phyloP scores from a whole-genome alignment of 306 rosid species.

The Cicer pinnatifidum region DNA sequence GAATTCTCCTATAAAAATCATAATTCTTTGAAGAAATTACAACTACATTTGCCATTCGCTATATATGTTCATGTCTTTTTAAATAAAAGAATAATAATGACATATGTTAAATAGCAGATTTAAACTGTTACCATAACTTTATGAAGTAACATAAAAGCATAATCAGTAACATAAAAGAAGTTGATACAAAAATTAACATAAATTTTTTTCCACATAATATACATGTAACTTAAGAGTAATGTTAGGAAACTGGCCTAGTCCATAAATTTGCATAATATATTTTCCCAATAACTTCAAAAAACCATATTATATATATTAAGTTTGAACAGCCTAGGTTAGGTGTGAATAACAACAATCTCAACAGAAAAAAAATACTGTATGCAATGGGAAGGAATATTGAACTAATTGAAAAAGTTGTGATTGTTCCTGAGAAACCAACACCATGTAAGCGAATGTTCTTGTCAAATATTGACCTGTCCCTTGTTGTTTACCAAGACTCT shows the following conservation, averaged over 20 bases:
- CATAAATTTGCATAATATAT: conserved; percentile 17
- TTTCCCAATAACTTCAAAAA: conserved; percentile 5
- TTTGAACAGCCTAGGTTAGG: neutral
- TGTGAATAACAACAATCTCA: conserved; percentile 4
- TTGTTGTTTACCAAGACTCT: conserved; percentile 62
- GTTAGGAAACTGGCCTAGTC: conserved; percentile 7
- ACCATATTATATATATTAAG: neutral
- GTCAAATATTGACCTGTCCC: conserved; percentile 61
- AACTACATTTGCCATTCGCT: no score
- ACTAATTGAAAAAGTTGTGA: conserved; percentile 54
- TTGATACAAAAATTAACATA: no score
- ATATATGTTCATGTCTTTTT: no score
- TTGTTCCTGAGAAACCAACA: conserved; percentile 48
- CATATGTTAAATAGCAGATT: no score
- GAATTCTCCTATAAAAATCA: no score
- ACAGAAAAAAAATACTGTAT: neutral
- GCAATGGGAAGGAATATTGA: conserved; percentile 44
- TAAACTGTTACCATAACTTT: no score
- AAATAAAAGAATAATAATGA: no score
- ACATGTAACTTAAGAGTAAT: conserved; percentile 7
- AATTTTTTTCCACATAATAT: neutral
- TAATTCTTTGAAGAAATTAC: no score
- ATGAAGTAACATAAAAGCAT: no score
- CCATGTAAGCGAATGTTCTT: conserved; percentile 49
- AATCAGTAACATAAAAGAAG: no score